Base-by-base conservation (phyloP, 495 filamentous ascomycete species). In the Apiosordaria backusii region DNA sequence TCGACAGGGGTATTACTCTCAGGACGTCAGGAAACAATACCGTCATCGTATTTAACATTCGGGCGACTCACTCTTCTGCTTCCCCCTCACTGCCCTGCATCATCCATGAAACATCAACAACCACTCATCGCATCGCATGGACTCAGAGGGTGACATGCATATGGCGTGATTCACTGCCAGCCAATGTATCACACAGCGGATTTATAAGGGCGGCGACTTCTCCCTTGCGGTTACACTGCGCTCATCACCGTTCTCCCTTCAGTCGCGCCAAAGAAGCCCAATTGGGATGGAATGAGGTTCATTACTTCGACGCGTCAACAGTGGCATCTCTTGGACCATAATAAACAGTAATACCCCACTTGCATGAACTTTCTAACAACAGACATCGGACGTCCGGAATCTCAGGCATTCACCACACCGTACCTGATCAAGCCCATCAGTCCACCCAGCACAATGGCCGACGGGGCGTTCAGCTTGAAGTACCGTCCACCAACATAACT, bases 361-460 rank as follows among this genome's bases (percentile, higher is more conserved):
- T 7, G 3, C 27, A 29, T n/a, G n/a, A n/a, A n/a, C n/a, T n/a
- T 29, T 29, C 27, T 29, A 29, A 29, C 27, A 29, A 29, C n/a
- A n/a, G n/a, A n/a, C 7, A 29, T 29, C 27, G 7, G n/a, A n/a
- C n/a, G n/a, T n/a, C 13, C 10, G 35, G 35, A 7, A 45, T 45
- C 57, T 70, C 67, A 68, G 27, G 66, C 71, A 2, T 60, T 55
- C 50, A 79, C 73, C 62, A 85, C 87, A 10, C 83, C 89, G 77
- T 86, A 92, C 83, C 89, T 86, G 40, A 82, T 73, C 69, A 92
- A 52, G 0, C 90, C 90, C 68, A 90, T 74, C 7, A 86, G 74
- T 7, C 81, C 89, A n/a, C 90, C 89, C 16, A 87, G 53, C 0
- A 90, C 18, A 73, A 93, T 92, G 1, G 88, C 85, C n/a, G 80